Evolutionary conservation across 345 rosid genomes (phyloP).

Genomic region (Linum lewisii): DNA sequence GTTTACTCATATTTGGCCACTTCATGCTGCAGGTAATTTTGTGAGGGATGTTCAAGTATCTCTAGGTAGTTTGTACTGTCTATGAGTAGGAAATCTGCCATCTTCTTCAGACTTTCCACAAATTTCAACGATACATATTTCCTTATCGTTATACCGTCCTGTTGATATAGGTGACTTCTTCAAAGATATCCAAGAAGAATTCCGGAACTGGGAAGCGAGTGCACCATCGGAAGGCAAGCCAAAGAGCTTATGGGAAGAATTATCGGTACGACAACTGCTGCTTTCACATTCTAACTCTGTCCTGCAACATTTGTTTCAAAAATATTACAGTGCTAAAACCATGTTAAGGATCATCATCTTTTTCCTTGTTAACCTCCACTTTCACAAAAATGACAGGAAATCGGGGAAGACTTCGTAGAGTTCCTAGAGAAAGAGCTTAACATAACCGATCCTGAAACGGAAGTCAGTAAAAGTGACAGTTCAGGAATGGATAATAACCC

Average conservation of each 20-base stretch:
- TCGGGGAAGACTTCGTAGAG: conserved; percentile 92
- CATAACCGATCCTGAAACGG: conserved; percentile 42
- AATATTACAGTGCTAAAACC: background rate
- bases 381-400: conserved; percentile 37
- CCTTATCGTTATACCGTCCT: conserved; percentile 8
- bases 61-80: conserved; percentile 59
- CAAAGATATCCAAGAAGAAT: conserved; percentile 89
- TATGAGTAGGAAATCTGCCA: conserved; percentile 16
- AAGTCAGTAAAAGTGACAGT: conserved; percentile 14
- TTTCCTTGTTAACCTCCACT: background rate
- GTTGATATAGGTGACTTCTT: conserved; percentile 70
- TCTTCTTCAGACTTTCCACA: conserved; percentile 9
- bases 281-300: background rate
- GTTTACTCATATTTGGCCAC: conserved; percentile 43
- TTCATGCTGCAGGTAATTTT: conserved; percentile 89
- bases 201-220: conserved; percentile 70
- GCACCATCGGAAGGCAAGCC: conserved; percentile 71
- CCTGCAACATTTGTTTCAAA: background rate
- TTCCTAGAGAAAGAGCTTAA: conserved; percentile 84
- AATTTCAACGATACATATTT: background rate
- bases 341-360: no score
- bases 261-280: conserved; percentile 41
- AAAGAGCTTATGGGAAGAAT: conserved; percentile 94
- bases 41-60: conserved; percentile 81
- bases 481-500: conserved; percentile 15